phyloP scores from a whole-genome alignment of 768 basidiomycete genomes.

The Xerocomus potaroensis region DNA sequence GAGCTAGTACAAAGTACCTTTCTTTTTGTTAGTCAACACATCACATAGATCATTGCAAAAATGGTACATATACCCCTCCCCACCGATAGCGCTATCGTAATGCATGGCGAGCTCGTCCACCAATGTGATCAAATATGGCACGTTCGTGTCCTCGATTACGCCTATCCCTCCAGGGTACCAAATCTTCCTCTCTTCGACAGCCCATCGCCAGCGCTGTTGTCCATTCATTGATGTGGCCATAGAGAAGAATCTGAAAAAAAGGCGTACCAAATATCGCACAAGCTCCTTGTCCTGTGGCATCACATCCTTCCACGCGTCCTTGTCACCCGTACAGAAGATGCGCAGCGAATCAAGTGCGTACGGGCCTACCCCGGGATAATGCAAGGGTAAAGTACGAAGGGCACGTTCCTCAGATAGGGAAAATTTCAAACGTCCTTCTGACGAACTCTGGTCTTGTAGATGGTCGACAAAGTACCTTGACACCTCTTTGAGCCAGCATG shows the following conservation, averaged over 20 bases:
- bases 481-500: slow-evolving; percentile 50
- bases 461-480: slow-evolving; percentile 49
- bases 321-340: slow-evolving; percentile 49
- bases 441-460: slow-evolving; percentile 28
- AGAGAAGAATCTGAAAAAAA: no score
- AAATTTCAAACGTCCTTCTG: not conserved
- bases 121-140: slow-evolving; percentile 37
- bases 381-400: slow-evolving; percentile 42
- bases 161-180: slow-evolving; percentile 50
- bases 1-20: not conserved
- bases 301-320: slow-evolving; percentile 57
- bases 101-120: slow-evolving; percentile 36
- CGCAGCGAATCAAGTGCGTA: slow-evolving; percentile 77
- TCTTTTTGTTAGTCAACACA: not conserved
- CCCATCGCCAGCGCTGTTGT: slow-evolving; percentile 70
- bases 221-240: no score
- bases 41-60: slow-evolving; percentile 23
- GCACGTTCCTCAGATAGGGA: not conserved
- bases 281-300: slow-evolving; percentile 68
- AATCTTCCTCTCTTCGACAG: slow-evolving; percentile 44
- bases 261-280: slow-evolving; percentile 58
- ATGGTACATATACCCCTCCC: slow-evolving; percentile 24
- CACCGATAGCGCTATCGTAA: slow-evolving; percentile 22
- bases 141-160: slow-evolving; percentile 34
- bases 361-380: slow-evolving; percentile 59